Base-by-base conservation (phyloP, 164 flowering plant genomes). In the Umbellularia californica region DNA sequence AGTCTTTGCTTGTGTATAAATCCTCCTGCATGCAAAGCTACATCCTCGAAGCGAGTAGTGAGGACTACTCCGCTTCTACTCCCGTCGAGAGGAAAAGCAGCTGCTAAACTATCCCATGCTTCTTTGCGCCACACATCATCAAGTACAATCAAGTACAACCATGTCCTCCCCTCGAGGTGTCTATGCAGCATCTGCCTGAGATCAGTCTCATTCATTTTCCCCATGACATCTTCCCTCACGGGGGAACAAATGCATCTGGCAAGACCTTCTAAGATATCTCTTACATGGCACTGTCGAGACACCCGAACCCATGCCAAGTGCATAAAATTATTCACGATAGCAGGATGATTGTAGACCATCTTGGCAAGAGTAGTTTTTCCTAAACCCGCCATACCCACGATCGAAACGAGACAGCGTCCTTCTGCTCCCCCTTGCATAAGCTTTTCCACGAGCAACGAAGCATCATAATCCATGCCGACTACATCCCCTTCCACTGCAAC, bases 391-490 rank as follows among this genome's bases (percentile, higher is more conserved):
- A 65, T 76, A 0, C 82, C 82, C 0, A 69, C 55, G 1, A 76
- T 73, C 0, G 73, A 76, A 27, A 73, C 62, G 1, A 76, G 71
- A 19, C 22, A 3, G 6, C 65, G 62, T 27, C 12, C 0, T 27
- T 28, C 10, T 27, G 5, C 19, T 10, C 81, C 82, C 27, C 69
- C 72, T 13, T 30, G 35, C 5, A 78, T 70, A 7, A 87, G 47
- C 84, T 85, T 80, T 9, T 77, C 77, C 50, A 81, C 85, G 7
- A 85, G 52, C 77, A 79, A 77, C 65, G 69, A 35, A 1, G 77
- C 76, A 51, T 84, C 86, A 0, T 63, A 82, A 65, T 85, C 90
- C 71, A 85, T 58, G 47, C 88, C 88, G 20, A 85, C 85, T 23
- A 85, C 83, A 65, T 78, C 78, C 19, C 4, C 19, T 15, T 52